phyloP scores from a whole-genome alignment of 345 rosid genomes.

The Nasturtium officinale region DNA sequence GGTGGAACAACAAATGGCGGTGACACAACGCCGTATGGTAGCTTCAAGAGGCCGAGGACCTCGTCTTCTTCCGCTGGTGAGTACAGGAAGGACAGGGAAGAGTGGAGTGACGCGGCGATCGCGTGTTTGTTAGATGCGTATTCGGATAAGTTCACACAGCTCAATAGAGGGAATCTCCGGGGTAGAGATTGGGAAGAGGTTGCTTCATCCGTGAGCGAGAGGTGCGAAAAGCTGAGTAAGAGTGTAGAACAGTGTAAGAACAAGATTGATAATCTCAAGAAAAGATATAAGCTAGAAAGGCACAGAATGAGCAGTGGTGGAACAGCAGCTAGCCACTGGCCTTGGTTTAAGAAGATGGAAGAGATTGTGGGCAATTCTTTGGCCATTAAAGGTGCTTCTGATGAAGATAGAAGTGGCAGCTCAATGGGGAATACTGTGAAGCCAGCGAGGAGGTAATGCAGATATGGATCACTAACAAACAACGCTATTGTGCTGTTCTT shows the following conservation, averaged over 20 bases:
- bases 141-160: conserved; percentile 72
- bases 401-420: conserved; percentile 57
- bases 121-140: conserved; percentile 78
- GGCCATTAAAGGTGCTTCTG: conserved; percentile 47
- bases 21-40: conserved; percentile 45
- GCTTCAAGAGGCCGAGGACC: conserved; percentile 56
- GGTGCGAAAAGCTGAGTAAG: conserved; percentile 65
- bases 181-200: conserved; percentile 99
- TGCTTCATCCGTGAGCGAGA: conserved; percentile 72
- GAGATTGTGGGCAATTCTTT: conserved; percentile 69
- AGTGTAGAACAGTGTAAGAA: conserved; percentile 91
- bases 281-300: conserved; percentile 83
- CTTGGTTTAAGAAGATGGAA: conserved; percentile 88
- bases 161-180: conserved; percentile 79
- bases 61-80: conserved; percentile 47
- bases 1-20: conserved; percentile 52
- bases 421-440: conserved; percentile 48
- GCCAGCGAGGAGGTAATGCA: conserved; percentile 63
- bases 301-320: conserved; percentile 70
- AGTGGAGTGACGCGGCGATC: conserved; percentile 92
- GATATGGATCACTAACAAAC: neutral
- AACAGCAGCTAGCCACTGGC: conserved; percentile 70
- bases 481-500: neutral
- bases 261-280: conserved; percentile 90
- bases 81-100: conserved; percentile 88